Conservation (phyloP, 1,284 basidiomycete genomes). For the Ustilago vetiveriae region DNA sequence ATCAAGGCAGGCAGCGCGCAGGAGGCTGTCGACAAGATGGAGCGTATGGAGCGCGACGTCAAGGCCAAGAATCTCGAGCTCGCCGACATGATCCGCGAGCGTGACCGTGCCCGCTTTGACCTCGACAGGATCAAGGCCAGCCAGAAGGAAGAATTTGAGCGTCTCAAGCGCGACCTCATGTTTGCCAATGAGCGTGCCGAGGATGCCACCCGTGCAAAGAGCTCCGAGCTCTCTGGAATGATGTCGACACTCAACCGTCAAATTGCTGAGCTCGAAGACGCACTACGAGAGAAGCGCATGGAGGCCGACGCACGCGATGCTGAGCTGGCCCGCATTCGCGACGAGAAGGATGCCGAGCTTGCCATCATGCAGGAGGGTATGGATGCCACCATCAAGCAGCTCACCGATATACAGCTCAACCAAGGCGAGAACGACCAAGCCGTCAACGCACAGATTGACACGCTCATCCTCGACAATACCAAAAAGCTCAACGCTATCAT, state of each 20-base stretch:
- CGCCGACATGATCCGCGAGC: constrained; percentile 98
- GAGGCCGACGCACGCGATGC: constrained; percentile 80
- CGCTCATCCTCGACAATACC: constrained; percentile 92
- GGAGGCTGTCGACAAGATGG: constrained; percentile 99
- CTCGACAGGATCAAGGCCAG: constrained; percentile 89
- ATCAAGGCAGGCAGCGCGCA: constrained; percentile 98
- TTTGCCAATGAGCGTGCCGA: constrained; percentile 99
- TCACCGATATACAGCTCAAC: constrained; percentile 86
- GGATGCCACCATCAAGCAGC: constrained; percentile 89
- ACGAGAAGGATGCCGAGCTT: constrained; percentile 98
- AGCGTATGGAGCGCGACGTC: constrained; percentile 96
- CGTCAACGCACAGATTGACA: constrained; percentile 94
- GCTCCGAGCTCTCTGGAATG: constrained; percentile 87
- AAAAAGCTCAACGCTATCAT: constrained; percentile 99
- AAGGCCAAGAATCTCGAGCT: constrained; percentile 98
- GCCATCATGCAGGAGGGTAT: constrained; percentile 94
- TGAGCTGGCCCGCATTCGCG: constrained; percentile 82
- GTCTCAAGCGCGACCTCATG: constrained; percentile 87
- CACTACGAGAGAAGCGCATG: constrained; percentile 76
- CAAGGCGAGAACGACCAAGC: constrained; percentile 87
- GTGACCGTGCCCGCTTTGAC: constrained; percentile 94
- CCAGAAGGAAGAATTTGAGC: constrained; percentile 95
- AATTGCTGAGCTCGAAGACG: constrained; percentile 92
- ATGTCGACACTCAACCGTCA: constrained; percentile 95
- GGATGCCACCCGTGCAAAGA: constrained; percentile 89